Base-by-base conservation (phyloP, 164 flowering plant species). In the Berberis vulgaris region DNA sequence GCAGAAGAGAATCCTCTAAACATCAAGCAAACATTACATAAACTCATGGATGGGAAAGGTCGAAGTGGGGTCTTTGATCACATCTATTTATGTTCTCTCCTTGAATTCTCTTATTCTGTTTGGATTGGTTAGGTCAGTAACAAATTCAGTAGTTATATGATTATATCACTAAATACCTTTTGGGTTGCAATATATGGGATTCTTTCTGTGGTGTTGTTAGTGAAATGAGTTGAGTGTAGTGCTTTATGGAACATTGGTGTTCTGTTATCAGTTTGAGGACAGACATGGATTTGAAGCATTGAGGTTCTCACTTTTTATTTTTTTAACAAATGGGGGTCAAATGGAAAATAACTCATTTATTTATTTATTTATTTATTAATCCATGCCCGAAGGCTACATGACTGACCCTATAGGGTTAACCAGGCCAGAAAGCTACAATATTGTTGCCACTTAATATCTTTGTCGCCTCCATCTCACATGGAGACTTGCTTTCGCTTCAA, bases 211-310 rank as follows among this genome's bases (percentile, higher is more conserved):
- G 56, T 49, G 44, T 43, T 63, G 9, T 45, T 67, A 7, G 64
- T 39, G 12, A 66, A 71, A 55, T 66, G 47, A 42, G 5, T 58
- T 45, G 69, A 71, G 4, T 71, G 70, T 69, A 41, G 39, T 49
- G 41, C 44, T 2, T 26, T 69, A 44, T 64, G 68, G 75, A 72
- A 68, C 53, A 64, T 65, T 61, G 45, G 71, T 42, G 44, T 72
- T 1, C 66, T 68, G 43, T 46, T 67, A 7, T 65, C 76, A 12
- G 44, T 73, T 8, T 13, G 70, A 65, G 13, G 67, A 73, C 7
- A 56, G 60, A 60, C 12, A 38, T 49, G 77, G 76, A 6, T 45
- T 62, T 57, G 59, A 49, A 45, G 70, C 73, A 2, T 45, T 73
- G 42, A 63, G 57, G 57, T 43, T 61, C 1, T 59, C 73, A 2